Conservation (phyloP, 228 moss, liverwort and hornwort genomes). For the Sphagnum magellanicum region DNA sequence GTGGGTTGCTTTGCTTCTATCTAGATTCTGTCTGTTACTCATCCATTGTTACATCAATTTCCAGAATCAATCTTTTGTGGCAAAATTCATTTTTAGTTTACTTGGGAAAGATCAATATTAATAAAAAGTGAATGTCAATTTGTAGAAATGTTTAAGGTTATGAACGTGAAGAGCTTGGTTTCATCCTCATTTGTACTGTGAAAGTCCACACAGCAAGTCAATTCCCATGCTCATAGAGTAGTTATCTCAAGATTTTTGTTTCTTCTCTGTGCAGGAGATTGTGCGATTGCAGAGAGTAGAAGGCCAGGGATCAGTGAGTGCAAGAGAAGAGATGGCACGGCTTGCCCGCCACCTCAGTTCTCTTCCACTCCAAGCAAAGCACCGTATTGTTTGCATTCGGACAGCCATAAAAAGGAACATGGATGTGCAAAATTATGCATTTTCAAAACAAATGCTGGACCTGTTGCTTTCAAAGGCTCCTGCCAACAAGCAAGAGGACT, state of each 20-base stretch:
- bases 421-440: slow-evolving; percentile 96
- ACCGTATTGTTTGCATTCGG: slow-evolving; percentile 93
- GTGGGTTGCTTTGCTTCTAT: background rate
- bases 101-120: too few species aligned
- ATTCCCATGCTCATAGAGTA: too few species aligned
- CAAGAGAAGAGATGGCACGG: slow-evolving; percentile 93
- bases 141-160: too few species aligned
- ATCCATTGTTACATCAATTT: too few species aligned
- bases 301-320: slow-evolving; percentile 87
- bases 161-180: too few species aligned
- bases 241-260: too few species aligned
- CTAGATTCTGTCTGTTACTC: background rate
- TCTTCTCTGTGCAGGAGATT: slow-evolving; percentile 62
- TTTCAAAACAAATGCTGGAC: slow-evolving; percentile 93
- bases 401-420: slow-evolving; percentile 97
- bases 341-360: slow-evolving; percentile 85
- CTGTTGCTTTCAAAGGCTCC: slow-evolving; percentile 91
- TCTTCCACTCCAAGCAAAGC: slow-evolving; percentile 96
- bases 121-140: too few species aligned
- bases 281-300: slow-evolving; percentile 87
- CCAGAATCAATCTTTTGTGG: too few species aligned
- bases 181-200: too few species aligned
- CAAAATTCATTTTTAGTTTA: too few species aligned
- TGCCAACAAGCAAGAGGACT: slow-evolving; percentile 88
- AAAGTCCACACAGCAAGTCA: too few species aligned